Evolutionary conservation across 495 filamentous ascomycete species (phyloP).

Genomic region (Parmelia sp.): DNA sequence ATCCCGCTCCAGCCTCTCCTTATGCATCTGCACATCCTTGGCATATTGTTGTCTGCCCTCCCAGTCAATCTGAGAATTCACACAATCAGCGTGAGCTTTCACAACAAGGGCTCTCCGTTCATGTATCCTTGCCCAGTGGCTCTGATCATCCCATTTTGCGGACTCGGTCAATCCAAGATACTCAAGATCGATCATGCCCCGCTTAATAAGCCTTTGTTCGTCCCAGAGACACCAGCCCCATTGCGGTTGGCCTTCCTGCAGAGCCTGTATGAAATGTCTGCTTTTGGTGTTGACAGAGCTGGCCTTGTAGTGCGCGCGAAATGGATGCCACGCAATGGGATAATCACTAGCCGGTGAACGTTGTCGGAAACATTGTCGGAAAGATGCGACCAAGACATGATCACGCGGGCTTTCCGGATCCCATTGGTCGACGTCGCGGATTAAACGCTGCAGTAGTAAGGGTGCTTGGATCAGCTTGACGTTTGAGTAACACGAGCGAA

Average conservation of each 20-base stretch:
- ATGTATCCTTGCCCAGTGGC: background rate
- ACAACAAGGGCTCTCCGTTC: background rate
- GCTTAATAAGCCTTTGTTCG: background rate
- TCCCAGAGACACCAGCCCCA: conserved; percentile 19
- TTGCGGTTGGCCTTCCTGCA: background rate
- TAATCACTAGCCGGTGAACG: background rate
- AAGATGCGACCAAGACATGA: conserved; percentile 1
- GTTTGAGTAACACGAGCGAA: background rate
- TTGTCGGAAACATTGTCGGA: background rate
- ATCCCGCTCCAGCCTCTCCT: background rate
- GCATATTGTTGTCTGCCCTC: background rate
- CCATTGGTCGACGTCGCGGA: conserved; percentile 6
- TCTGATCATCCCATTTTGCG: background rate
- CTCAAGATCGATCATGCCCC: background rate
- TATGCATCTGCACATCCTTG: background rate
- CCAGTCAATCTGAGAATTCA: background rate
- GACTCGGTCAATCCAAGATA: background rate
- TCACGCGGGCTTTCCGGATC: background rate
- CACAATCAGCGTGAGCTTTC: background rate
- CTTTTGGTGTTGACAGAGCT: background rate
- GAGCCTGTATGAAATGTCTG: background rate
- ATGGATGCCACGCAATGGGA: background rate
- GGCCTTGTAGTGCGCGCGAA: background rate
- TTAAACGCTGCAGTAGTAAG: background rate
- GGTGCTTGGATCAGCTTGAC: background rate